Evolutionary conservation across 106 monocot genomes (phyloP), one percentile per base, ranked within the genome.

Genomic region (Ottelia alismoides): DNA sequence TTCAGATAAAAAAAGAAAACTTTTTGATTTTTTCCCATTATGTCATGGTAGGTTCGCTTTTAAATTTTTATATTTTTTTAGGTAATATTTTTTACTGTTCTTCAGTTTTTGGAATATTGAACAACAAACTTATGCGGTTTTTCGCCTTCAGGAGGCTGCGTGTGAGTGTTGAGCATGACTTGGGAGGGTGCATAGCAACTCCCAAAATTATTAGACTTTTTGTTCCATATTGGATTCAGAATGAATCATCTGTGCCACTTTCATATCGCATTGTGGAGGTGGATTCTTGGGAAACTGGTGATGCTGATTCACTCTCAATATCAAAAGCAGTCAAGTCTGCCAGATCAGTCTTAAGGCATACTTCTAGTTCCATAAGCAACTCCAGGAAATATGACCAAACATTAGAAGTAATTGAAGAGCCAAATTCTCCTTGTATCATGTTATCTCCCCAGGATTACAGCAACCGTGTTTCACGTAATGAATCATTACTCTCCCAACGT

Each of bases 161-260:
- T 54, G 79, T 96, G 21, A 96, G 82, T 70, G 71, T 96, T 74
- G 96, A 96, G 64, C 76, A 72, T 66, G 96, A 96, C 25, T 64
- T 74, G 47, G 96, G 96, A 63, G 78, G 81, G 62, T 72, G 60
- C 52, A 73, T 79, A 72, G 78, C 85, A 65, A 71, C 96, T 40
- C 81, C 81, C 11, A 96, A 96, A 71, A 79, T 75, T 18, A 47
- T 96, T 35, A 88, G 88, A 52, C 65, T 96, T 40, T 96, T 96
- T 70, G 88, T 89, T 47, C 96, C 96, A 40, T 96, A 89, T 57
- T 96, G 88, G 84, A 81, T 96, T n/a, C 57, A 64, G 28, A 96
- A 96, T 67, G 74, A 89, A 65, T 76, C 84, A 47, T 25, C 65
- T 55, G 45, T 85, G 45, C 78, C 77, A 51, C 61, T 96, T 28